A percentile compares a stretch with the other conserved stretches of the same genome.
These are phyloP conservation scores for Hyaloscypha finlandica DNA, from an alignment of 495 filamentous ascomycete species.

Conservation along the genomic window DNA sequence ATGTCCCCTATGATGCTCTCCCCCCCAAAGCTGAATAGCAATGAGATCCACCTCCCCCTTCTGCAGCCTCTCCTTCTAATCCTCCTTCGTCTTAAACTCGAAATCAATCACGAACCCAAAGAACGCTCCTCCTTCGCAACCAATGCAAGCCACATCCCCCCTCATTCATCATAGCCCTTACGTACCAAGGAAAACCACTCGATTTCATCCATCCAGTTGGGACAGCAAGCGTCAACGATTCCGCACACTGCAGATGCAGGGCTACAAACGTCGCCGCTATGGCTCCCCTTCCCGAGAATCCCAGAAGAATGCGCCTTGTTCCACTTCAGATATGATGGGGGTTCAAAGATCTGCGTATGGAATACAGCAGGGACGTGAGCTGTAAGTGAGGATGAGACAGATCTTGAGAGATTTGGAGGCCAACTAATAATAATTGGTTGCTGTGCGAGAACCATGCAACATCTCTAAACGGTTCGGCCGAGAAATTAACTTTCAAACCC, in stretches of 20 bases:
- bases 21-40: background rate
- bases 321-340: background rate
- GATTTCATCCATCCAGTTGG: background rate
- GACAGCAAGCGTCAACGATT: background rate
- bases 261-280: background rate
- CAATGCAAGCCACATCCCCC: too few species aligned
- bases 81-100: background rate
- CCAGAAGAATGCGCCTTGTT: slow-evolving; percentile 2
- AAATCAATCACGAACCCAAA: background rate
- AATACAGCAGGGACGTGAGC: background rate
- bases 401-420: too few species aligned
- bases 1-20: background rate
- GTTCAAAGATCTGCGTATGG: background rate
- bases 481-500: background rate
- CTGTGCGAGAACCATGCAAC: background rate
- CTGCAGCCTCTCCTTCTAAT: background rate
- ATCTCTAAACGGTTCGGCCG: background rate
- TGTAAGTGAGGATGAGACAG: background rate
- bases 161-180: too few species aligned
- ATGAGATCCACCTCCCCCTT: slow-evolving; percentile 1
- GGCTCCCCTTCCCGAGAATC: background rate
- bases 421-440: background rate
- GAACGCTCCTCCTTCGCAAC: too few species aligned
- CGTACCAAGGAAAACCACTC: background rate
- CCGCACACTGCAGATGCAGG: background rate